Evolutionary conservation across 805 yeast genomes (phyloP).

Genomic region (Sugiyamaella qingdaonensis): DNA sequence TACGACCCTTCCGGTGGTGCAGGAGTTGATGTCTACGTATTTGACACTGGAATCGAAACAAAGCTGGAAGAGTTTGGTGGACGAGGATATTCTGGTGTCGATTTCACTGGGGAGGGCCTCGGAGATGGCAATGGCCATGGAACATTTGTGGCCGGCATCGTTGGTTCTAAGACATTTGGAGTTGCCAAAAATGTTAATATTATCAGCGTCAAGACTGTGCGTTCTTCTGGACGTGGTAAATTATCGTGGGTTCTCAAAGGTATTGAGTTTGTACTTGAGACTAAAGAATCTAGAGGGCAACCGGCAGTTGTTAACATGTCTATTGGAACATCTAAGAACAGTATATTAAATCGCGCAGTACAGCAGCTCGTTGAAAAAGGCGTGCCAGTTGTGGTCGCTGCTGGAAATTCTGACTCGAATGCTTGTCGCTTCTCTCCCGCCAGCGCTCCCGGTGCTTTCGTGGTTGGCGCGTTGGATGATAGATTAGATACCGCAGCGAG

Average conservation of each 20-base stretch:
- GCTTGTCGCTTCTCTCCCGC: constrained; percentile 90
- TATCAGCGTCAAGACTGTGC: constrained; percentile 69
- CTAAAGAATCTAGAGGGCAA: constrained; percentile 15
- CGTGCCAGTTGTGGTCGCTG: constrained; percentile 32
- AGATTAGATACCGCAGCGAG: constrained; percentile 61
- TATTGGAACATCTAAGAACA: constrained; percentile 26
- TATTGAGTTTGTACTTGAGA: constrained; percentile 30
- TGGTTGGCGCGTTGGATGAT: constrained; percentile 90
- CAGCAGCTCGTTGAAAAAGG: constrained; percentile 24
- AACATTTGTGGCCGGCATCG: constrained; percentile 83
- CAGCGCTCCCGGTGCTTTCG: constrained; percentile 62
- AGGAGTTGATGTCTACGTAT: constrained; percentile 65
- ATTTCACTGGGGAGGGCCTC: constrained; percentile 41
- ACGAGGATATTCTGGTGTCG: constrained; percentile 40
- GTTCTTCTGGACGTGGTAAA: constrained; percentile 61
- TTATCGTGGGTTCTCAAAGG: constrained; percentile 33
- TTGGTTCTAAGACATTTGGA: constrained; percentile 73
- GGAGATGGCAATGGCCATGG: constrained; percentile 85
- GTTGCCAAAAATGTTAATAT: constrained; percentile 66
- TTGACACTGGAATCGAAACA: constrained; percentile 68
- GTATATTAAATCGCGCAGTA: constrained; percentile 25
- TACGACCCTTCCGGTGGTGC: constrained; percentile 43
- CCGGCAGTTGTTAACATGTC: constrained; percentile 25
- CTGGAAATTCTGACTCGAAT: constrained; percentile 69
- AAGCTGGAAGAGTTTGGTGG: constrained; percentile 37